A percentile compares a stretch with the other conserved stretches of the same genome.
phyloP scores from a whole-genome alignment of 2,329 filamentous ascomycete species.

The Penicillium sp. region DNA sequence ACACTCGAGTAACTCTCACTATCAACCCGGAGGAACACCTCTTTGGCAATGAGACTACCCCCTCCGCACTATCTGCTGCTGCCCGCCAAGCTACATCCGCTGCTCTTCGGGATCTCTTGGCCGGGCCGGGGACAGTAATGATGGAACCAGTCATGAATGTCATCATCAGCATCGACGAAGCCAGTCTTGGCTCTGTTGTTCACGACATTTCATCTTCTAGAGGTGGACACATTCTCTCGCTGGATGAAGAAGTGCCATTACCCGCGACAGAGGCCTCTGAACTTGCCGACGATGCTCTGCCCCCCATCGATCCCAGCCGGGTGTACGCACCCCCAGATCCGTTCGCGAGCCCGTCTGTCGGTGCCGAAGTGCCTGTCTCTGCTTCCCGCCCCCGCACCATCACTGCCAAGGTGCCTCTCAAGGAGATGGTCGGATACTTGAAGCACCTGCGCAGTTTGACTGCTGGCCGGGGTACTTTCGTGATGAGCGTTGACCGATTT shows the following conservation, averaged over 20 bases:
- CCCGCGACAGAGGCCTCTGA: constrained; percentile 28
- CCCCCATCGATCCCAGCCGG: constrained; percentile 63
- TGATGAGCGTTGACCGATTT: constrained; percentile 71
- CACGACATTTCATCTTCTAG: constrained; percentile 75
- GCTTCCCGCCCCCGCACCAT: constrained; percentile 60
- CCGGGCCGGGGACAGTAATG: constrained; percentile 54
- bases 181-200: constrained; percentile 74
- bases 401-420: constrained; percentile 82
- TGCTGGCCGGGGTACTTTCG: constrained; percentile 74
- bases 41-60: constrained; percentile 65
- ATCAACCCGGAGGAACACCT: constrained; percentile 66
- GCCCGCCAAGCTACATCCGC: constrained; percentile 66
- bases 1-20: constrained; percentile 66
- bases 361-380: constrained; percentile 27
- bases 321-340: constrained; percentile 90
- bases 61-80: constrained; percentile 66
- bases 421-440: constrained; percentile 95
- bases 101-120: constrained; percentile 59
- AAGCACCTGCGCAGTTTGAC: constrained; percentile 86
- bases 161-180: constrained; percentile 80
- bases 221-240: constrained; percentile 71
- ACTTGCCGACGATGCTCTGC: constrained; percentile 29
- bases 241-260: constrained; percentile 52
- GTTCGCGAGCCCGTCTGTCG: constrained; percentile 49
- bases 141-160: constrained; percentile 95